These are phyloP conservation scores for Zostera marina DNA, from an alignment of 116 monocot genomes.

Conservation along the genomic window DNA sequence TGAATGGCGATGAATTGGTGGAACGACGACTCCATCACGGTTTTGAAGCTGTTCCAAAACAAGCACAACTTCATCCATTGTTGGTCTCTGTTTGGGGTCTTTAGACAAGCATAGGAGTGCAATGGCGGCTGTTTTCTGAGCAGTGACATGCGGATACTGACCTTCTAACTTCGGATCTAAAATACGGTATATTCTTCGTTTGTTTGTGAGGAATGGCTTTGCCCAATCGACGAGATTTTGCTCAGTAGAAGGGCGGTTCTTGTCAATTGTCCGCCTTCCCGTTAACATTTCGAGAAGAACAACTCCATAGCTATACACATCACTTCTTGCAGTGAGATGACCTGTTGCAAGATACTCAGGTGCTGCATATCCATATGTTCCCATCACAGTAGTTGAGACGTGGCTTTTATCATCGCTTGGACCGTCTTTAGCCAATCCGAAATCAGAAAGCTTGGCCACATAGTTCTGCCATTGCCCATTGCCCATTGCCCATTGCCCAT, in stretches of 20 bases:
- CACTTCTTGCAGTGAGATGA: slow-evolving; percentile 65
- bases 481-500: no score
- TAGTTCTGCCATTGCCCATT: slow-evolving; percentile 9
- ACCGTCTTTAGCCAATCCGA: slow-evolving; percentile 53
- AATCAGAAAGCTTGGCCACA: slow-evolving; percentile 46
- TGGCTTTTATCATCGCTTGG: slow-evolving; percentile 41
- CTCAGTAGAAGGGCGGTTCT: slow-evolving; percentile 56
- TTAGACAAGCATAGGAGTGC: slow-evolving; percentile 41
- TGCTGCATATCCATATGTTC: slow-evolving; percentile 24
- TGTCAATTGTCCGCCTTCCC: slow-evolving; percentile 52
- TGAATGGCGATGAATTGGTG: not conserved
- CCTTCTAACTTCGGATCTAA: slow-evolving; percentile 42
- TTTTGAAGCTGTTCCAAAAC: slow-evolving; percentile 38
- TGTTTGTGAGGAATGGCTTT: slow-evolving; percentile 40
- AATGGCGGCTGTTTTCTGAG: slow-evolving; percentile 39
- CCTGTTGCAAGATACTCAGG: slow-evolving; percentile 22
- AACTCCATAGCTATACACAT: slow-evolving; percentile 78
- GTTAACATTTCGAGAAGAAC: slow-evolving; percentile 72
- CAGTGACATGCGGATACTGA: slow-evolving; percentile 38
- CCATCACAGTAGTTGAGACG: slow-evolving; percentile 49
- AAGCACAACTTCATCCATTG: slow-evolving; percentile 41
- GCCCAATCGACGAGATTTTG: slow-evolving; percentile 87
- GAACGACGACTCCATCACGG: not conserved
- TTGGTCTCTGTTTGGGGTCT: slow-evolving; percentile 32
- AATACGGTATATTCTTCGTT: slow-evolving; percentile 36